Conservation (phyloP, 2,329 filamentous ascomycete species). For the Onygena corvina region DNA sequence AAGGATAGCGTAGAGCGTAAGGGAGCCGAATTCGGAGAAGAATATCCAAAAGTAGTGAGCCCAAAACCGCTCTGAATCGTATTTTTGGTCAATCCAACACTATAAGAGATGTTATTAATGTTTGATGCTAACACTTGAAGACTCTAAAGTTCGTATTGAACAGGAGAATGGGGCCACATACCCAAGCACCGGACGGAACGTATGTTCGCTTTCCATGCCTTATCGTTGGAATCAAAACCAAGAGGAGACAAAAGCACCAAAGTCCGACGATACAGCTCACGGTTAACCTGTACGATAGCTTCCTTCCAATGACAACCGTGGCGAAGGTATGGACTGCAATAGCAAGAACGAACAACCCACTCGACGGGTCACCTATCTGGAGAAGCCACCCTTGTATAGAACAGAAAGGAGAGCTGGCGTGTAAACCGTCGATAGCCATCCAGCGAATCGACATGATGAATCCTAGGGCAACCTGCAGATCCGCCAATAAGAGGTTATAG, state of each 20-base stretch:
- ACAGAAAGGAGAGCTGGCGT: conserved; percentile 35
- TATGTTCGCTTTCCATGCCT: conserved; percentile 35
- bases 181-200: conserved; percentile 41
- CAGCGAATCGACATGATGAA: conserved; percentile 41
- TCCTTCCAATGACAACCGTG: conserved; percentile 38
- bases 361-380: conserved; percentile 42
- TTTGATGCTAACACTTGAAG: not conserved
- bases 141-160: not conserved
- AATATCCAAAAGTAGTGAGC: conserved; percentile 46
- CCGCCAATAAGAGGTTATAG: conserved; percentile 42
- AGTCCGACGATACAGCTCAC: conserved; percentile 33
- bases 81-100: conserved; percentile 40
- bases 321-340: conserved; percentile 45
- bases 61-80: conserved; percentile 38
- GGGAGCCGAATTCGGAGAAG: conserved; percentile 41
- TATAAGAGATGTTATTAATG: conserved; percentile 17
- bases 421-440: conserved; percentile 35
- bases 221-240: conserved; percentile 38
- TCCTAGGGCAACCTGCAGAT: conserved; percentile 42
- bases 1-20: conserved; percentile 39
- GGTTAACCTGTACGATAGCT: conserved; percentile 37
- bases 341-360: conserved; percentile 43
- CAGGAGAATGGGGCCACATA: conserved; percentile 20
- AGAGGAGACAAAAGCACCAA: conserved; percentile 36
- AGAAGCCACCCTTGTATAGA: conserved; percentile 42